Evolutionary conservation across 2,329 filamentous ascomycete species (phyloP), one percentile per base, ranked within the genome.

Genomic region (Hypoxylon sp.): DNA sequence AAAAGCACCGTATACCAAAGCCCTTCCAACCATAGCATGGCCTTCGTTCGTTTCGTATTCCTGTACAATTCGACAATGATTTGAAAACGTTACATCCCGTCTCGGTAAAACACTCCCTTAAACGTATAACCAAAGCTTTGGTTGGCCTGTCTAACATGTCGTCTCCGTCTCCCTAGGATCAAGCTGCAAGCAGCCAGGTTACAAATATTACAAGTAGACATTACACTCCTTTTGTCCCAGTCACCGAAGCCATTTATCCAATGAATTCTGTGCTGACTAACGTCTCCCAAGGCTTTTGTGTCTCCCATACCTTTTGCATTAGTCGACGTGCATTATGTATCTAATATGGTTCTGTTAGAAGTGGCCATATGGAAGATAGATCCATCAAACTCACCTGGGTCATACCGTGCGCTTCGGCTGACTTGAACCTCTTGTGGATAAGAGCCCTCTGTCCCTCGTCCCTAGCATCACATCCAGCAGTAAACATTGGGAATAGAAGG

Each of bases 401-500:
- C 87, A 95, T 90, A 3, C 92, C 93, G 69, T 90, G 90, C 4
- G 85, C 87, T 79, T 95, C 92, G 1, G 93, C 87, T 17, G 85
- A 85, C 75, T 84, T 83, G 75, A 96, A 83, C 51, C 92, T 83
- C 71, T 88, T 86, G 73, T 92, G 81, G 38, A 95, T 87, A 73
- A 87, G 84, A 23, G 81, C 80, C 53, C 89, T 83, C 72, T 91
- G 86, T 2, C 79, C 79, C 34, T 82, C 74, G 52, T 89, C 85
- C 60, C 81, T 81, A 0, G 89, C 88, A 77, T 96, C 91, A 71
- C 92, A 94, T 0, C 93, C 93, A 0, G 93, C 93, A 0, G 91
- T 92, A 78, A 96, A 96, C 80, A 96, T 89, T 0, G 93, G 93
- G 70, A 96, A 94, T 41, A 96, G 78, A 17, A 93, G 81, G 74